Base-by-base conservation (phyloP, 257 asterid genomes). In the Rehmannia glutinosa region DNA sequence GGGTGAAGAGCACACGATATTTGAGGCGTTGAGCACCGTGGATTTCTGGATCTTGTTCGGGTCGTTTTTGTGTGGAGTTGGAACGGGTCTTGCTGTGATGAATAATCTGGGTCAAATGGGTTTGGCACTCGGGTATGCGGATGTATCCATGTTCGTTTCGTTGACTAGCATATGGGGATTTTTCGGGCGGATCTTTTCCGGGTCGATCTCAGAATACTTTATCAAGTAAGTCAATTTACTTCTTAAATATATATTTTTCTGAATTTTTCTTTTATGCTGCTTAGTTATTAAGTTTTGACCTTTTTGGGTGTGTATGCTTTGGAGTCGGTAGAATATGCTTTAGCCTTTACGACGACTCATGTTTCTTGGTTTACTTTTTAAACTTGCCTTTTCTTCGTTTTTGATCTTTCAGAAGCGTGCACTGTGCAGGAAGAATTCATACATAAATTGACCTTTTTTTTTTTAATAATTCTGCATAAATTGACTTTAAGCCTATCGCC, bases 41-140 rank as follows among this genome's bases (percentile, higher is more conserved):
- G 97, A 93, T 24, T 93, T 93, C 42, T 90, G 99, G 97, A 84
- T 93, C 43, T 53, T 94, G 74, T 94, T 94, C 71, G 68, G 53
- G 12, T 88, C 97, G 42, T 92, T 92, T 72, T 62, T 92, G 8
- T 90, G 98, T 45, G 98, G 98, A 36, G 97, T 92, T 1, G 99
- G 99, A 57, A 94, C 99, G 27, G 97, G 97, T 45, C 76, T 94
- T 0, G 89, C 99, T 0, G 99, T 91, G 59, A 84, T 83, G 99
- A 94, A 93, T 49, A 93, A 93, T 50, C 47, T 85, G 81, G 99
- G 98, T 1, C 99, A 93, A 62, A 90, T 93, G 93, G 99, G 99
- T 10, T 33, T 82, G 64, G 97, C 99, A 0, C 86, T 94, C 56
- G 99, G 99, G 33, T 87, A 91, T 36, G 33, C 80, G 25, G 97